Evolutionary conservation across 2,329 filamentous ascomycete species (phyloP).

Genomic region (Hyphodiscus sp.): DNA sequence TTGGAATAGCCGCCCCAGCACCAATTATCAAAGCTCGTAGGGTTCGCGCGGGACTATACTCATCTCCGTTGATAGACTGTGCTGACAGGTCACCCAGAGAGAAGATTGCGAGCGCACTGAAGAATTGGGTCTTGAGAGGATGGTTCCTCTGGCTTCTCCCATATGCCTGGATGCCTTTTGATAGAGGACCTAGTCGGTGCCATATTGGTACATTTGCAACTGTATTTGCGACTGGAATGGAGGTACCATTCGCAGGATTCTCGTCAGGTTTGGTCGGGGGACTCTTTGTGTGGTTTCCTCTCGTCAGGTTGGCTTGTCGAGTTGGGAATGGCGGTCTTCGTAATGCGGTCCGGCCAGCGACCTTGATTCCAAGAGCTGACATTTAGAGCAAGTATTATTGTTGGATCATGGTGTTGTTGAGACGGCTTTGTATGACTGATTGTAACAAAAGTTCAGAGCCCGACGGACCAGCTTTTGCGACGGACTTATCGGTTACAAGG

Average conservation of each 20-base stretch:
- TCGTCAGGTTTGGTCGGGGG: slow-evolving; percentile 12
- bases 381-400: slow-evolving; percentile 14
- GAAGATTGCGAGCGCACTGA: slow-evolving; percentile 71
- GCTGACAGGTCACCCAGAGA: slow-evolving; percentile 71
- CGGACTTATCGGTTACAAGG: too few relatives aligned
- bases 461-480: too few relatives aligned
- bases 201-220: slow-evolving; percentile 38
- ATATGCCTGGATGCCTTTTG: slow-evolving; percentile 51
- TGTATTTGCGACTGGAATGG: slow-evolving; percentile 39
- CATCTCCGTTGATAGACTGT: slow-evolving; percentile 56
- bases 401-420: slow-evolving; percentile 8
- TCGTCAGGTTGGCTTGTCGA: slow-evolving; percentile 14
- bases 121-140: slow-evolving; percentile 75
- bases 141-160: slow-evolving; percentile 62
- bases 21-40: slow-evolving; percentile 69
- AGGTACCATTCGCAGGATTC: slow-evolving; percentile 20
- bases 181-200: slow-evolving; percentile 52
- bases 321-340: slow-evolving; percentile 17
- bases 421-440: not conserved
- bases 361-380: slow-evolving; percentile 19
- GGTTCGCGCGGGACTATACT: slow-evolving; percentile 65
- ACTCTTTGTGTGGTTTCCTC: slow-evolving; percentile 14
- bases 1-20: slow-evolving; percentile 65
- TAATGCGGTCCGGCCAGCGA: slow-evolving; percentile 16
- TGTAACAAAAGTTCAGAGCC: too few relatives aligned